Base-by-base conservation (phyloP, 73 alveolate genomes). In the Paramecium sonneborni region DNA sequence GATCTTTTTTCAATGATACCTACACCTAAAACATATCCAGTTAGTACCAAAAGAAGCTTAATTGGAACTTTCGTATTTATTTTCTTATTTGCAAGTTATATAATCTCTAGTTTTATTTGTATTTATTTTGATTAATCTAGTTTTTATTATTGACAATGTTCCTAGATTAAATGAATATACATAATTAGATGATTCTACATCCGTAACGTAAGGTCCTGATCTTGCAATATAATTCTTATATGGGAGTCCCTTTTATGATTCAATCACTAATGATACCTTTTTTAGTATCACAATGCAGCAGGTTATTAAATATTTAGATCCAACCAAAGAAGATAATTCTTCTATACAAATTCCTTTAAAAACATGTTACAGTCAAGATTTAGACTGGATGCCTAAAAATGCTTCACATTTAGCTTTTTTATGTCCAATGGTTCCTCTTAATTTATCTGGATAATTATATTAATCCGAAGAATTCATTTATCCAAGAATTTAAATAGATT, bases 1-100 rank as follows among this genome's bases (percentile, higher is more conserved):
- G 94, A 88, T 70, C 21, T 88, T 26, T 88, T 88, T 34, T 88
- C 94, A 11, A 34, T 48, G 20, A 84, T 88, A 12, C 94, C 94
- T 26, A 58, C 87, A 23, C 94, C 94, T 3, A 70, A 62, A 88
- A 88, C 94, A 14, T 76, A 88, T 69, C 91, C 85, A 26, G 94
- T 88, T 11, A 69, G 91, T 18, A 88, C 94, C 7, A 88, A 43
- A 72, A 55, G 85, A 69, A 57, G 88, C 6, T 44, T 88, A 21
- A 69, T 69, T 6, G 94, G 94, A 39, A 56, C 94, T 14, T 48
- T 70, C 18, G 2, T 82, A 0, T 52, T 88, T 21, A 10, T 88
- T 10, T 55, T 88, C 70, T 24, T 88, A 5, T 88, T 88, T 14
- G 23, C 76, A 1, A 52, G 82, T 6, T 88, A 88, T 48, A 14